Percentiles rank a stretch among this genome's conserved stretches.
Evolutionary conservation across 805 yeast genomes (phyloP).

Genomic region (Candida adriatica): DNA sequence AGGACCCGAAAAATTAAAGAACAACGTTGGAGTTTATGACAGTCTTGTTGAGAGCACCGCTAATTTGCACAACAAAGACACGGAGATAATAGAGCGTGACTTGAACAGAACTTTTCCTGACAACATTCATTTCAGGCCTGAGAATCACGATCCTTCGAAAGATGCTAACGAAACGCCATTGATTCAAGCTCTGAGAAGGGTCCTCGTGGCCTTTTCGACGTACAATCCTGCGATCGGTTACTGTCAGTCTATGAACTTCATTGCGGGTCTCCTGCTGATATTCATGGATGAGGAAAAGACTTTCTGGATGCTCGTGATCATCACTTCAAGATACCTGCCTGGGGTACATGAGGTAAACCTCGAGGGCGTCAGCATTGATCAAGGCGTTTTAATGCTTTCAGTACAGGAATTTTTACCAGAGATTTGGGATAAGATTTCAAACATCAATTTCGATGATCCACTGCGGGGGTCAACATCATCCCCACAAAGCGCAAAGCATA

Average conservation of each 20-base stretch:
- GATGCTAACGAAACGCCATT: conserved; percentile 46
- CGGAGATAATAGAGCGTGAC: conserved; percentile 92
- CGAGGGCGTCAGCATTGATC: conserved; percentile 94
- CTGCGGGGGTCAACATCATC: conserved; percentile 9
- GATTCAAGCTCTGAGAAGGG: conserved; percentile 70
- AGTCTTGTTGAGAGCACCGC: conserved; percentile 53
- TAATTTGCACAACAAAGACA: conserved; percentile 56
- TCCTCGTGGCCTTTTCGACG: conserved; percentile 74
- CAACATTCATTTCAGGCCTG: conserved; percentile 66
- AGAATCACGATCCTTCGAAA: conserved; percentile 8
- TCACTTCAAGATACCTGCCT: conserved; percentile 79
- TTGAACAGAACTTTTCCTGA: conserved; percentile 94
- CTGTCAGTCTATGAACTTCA: conserved; percentile 90
- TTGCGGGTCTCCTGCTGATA: conserved; percentile 78
- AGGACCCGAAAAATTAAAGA: conserved; percentile 67
- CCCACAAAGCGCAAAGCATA: conserved; percentile 25
- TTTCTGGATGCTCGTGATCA: conserved; percentile 92
- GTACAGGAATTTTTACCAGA: conserved; percentile 77
- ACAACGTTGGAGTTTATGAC: conserved; percentile 70
- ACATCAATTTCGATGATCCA: conserved; percentile 31
- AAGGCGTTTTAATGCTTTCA: conserved; percentile 87
- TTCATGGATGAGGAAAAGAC: conserved; percentile 87
- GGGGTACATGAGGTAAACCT: conserved; percentile 85
- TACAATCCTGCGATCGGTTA: conserved; percentile 90
- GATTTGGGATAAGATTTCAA: conserved; percentile 55